Conservation (phyloP, 2,329 filamentous ascomycete species). For the Xylaria sp. region DNA sequence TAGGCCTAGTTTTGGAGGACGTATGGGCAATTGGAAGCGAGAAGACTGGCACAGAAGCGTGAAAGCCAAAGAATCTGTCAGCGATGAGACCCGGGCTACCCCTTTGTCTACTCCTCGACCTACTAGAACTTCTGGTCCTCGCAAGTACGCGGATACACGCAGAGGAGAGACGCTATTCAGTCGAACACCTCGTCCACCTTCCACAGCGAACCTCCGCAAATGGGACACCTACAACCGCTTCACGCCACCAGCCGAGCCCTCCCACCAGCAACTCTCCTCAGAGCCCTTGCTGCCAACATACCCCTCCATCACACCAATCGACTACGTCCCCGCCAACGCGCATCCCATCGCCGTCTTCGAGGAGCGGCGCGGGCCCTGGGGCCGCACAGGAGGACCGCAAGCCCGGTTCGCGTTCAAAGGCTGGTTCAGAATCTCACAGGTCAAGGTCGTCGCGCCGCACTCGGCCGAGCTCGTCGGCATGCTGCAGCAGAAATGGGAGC, state of each 20-base stretch:
- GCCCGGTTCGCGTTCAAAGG: conserved; percentile 43
- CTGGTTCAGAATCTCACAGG: conserved; percentile 43
- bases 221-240: conserved; percentile 31
- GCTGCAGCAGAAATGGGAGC: conserved; percentile 47
- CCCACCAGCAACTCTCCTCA: not conserved
- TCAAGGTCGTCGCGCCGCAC: conserved; percentile 44
- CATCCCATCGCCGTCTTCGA: conserved; percentile 44
- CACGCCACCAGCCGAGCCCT: conserved; percentile 31
- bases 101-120: conserved; percentile 3
- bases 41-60: not conserved
- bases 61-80: not conserved
- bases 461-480: conserved; percentile 45
- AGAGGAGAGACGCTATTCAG: not conserved
- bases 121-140: not conserved
- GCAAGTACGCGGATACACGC: conserved; percentile 22
- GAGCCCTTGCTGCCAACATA: conserved; percentile 8
- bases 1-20: not conserved
- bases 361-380: conserved; percentile 15
- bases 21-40: not conserved
- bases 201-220: not conserved
- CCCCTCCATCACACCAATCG: conserved; percentile 43
- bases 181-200: not conserved
- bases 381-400: not conserved
- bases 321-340: conserved; percentile 39
- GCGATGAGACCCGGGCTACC: conserved; percentile 1